These are phyloP conservation scores for Fusarium globosum DNA, from an alignment of 2,329 filamentous ascomycete genomes.

Conservation along the genomic window DNA sequence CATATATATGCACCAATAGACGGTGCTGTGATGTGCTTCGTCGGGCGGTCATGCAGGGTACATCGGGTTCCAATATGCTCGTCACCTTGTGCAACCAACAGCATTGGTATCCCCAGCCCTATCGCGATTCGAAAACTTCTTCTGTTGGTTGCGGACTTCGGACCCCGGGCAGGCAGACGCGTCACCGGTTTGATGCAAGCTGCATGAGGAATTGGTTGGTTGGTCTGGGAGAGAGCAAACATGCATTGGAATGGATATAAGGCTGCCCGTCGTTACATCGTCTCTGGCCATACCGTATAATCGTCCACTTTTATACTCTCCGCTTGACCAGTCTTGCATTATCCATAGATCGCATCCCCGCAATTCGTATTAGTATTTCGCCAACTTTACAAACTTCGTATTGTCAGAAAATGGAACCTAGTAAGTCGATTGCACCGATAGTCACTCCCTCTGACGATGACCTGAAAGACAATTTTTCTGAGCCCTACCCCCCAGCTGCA, in stretches of 20 bases:
- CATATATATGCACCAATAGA: fast-evolving
- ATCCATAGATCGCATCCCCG: too few species aligned
- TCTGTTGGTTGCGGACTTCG: neutral
- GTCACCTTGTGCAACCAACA: neutral
- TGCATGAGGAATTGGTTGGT: neutral
- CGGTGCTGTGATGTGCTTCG: fast-evolving
- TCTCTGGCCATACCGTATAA: too few species aligned
- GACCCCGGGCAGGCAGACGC: neutral
- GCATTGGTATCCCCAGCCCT: neutral
- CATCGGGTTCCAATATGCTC: neutral
- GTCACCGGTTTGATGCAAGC: neutral
- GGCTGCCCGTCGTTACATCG: neutral
- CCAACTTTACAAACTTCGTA: fast-evolving
- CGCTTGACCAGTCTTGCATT: fast-evolving
- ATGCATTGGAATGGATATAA: neutral
- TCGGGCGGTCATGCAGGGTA: neutral
- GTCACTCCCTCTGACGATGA: fast-evolving
- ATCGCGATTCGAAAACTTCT: neutral
- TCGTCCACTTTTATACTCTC: neutral
- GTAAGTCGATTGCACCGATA: neutral
- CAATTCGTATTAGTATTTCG: neutral
- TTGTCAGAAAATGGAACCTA: neutral
- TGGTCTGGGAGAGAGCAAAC: neutral
- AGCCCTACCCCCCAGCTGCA: neutral
- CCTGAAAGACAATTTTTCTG: fast-evolving